Base-by-base conservation (phyloP, 805 yeast genomes). In the Candida awuae region DNA sequence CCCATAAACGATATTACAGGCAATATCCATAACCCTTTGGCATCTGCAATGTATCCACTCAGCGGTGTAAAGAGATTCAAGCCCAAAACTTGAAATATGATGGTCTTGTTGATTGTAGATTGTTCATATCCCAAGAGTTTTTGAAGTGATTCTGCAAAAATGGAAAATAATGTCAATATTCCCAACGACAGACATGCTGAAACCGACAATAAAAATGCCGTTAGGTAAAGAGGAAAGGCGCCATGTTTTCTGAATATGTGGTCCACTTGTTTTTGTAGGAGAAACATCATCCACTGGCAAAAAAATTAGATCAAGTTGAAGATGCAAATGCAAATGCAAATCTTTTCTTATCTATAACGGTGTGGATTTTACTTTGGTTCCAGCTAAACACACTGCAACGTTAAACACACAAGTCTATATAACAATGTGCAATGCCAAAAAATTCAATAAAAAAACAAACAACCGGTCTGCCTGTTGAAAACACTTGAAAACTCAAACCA, bases 11-110 rank as follows among this genome's bases (percentile, higher is more conserved):
- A 68, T 15, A 83, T 50, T n/a, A 79, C 48, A 8, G 86, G 71
- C 29, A 87, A 57, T 18, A 80, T 60, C 43, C 82, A 80, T 3
- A 88, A 84, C 0, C 95, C 94, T 48, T 77, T 79, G 18, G 77
- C 66, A 55, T 87, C 96, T 1, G 94, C 92, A 35, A 84, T 65
- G 45, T 80, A 73, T 0, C 97, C 97, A 39, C 86, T 61, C 2
- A 82, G 54, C 0, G 97, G 96, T 2, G 87, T 76, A 16, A 86
- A 78, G 26, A 83, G 59, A 56, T 87, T 88, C 77, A 84, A 76
- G 4, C 96, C 97, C 39, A 84, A 54, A 10, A 84, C 84, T 8
- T 83, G 79, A 17, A 75, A 67, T 27, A 85, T 78, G 21, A 92
- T 83, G 19, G 88, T 76, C 39, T 73, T 63, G 61, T 90, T 90